A percentile compares a stretch with the other conserved stretches of the same genome.
Evolutionary conservation across 1,284 basidiomycete species (phyloP).

Genomic region (Ceratobasidium sp.): DNA sequence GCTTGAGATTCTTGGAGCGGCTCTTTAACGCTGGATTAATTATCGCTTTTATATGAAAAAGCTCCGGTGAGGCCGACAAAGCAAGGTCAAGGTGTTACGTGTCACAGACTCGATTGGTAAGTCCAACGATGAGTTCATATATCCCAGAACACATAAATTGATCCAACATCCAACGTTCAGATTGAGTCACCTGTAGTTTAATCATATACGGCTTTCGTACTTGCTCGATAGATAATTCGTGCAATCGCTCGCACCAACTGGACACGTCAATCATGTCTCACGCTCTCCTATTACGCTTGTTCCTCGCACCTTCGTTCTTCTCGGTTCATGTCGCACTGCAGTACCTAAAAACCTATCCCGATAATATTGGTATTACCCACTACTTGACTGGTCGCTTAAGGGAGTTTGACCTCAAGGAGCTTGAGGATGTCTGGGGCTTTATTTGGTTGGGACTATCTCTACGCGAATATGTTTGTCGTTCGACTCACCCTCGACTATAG

Average conservation of each 20-base stretch:
- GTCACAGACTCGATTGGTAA: constrained; percentile 12
- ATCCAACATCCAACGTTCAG: not conserved
- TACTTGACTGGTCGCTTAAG: constrained; percentile 89
- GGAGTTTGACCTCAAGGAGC: constrained; percentile 80
- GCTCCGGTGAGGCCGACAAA: not conserved
- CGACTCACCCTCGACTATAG: constrained; percentile 62
- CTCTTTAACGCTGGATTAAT: not conserved
- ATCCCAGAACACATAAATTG: too few species aligned
- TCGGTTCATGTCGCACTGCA: constrained; percentile 90
- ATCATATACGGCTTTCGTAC: too few species aligned
- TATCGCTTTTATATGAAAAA: not conserved
- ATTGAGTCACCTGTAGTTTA: not conserved
- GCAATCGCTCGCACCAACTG: constrained; percentile 2
- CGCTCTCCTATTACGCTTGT: constrained; percentile 86
- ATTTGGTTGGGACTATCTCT: constrained; percentile 74
- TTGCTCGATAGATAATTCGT: not conserved
- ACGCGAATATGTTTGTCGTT: not conserved
- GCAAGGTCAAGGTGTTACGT: not conserved
- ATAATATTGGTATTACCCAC: constrained; percentile 96
- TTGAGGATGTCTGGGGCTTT: constrained; percentile 96
- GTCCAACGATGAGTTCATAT: not conserved
- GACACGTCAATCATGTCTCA: constrained; percentile 54
- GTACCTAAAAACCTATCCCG: constrained; percentile 88
- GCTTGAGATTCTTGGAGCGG: not conserved
- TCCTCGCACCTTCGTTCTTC: constrained; percentile 90